phyloP scores from a whole-genome alignment of 352 stramenopile genomes.

The Phytophthora sojae region DNA sequence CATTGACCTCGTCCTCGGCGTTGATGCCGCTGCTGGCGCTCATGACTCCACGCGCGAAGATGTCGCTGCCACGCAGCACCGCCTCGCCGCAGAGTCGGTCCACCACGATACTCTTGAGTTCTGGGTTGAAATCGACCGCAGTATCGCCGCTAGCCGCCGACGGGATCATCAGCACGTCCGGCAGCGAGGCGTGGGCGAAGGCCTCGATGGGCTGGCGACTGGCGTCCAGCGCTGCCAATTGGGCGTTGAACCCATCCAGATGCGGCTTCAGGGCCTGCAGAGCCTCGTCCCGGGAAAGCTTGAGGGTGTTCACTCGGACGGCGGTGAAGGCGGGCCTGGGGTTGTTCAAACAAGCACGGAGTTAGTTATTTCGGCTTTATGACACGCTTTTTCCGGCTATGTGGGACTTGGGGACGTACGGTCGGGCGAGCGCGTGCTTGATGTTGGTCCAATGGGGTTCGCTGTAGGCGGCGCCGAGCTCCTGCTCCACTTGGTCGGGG shows the following conservation, averaged over 20 bases:
- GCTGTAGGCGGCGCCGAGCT: conserved; percentile 69
- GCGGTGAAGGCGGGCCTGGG: conserved; percentile 72
- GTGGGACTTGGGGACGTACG: conserved; percentile 15
- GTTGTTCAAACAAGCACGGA: conserved; percentile 4
- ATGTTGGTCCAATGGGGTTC: conserved; percentile 72
- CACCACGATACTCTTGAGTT: conserved; percentile 81
- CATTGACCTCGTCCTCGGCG: conserved; percentile 77
- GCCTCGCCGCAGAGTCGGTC: conserved; percentile 94
- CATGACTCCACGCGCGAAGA: conserved; percentile 94
- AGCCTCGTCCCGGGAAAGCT: conserved; percentile 61
- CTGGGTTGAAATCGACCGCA: conserved; percentile 33
- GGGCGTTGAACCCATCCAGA: conserved; percentile 64
- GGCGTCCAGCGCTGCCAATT: conserved; percentile 44
- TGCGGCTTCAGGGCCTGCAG: conserved; percentile 50
- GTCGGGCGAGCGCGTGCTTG: conserved; percentile 68
- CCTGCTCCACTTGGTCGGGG: conserved; percentile 65
- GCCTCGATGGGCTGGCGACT: conserved; percentile 47
- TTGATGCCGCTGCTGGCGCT: conserved; percentile 89
- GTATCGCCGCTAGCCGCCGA: conserved; percentile 45
- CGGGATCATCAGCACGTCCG: conserved; percentile 76
- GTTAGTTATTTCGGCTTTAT: conserved; percentile 1
- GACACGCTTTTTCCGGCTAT: conserved; percentile 4
- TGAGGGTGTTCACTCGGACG: conserved; percentile 83
- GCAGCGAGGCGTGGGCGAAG: conserved; percentile 49
- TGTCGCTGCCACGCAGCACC: conserved; percentile 93